These are phyloP conservation scores for Epichloe uncinata DNA, from an alignment of 2,329 filamentous ascomycete genomes.

Conservation along the genomic window DNA sequence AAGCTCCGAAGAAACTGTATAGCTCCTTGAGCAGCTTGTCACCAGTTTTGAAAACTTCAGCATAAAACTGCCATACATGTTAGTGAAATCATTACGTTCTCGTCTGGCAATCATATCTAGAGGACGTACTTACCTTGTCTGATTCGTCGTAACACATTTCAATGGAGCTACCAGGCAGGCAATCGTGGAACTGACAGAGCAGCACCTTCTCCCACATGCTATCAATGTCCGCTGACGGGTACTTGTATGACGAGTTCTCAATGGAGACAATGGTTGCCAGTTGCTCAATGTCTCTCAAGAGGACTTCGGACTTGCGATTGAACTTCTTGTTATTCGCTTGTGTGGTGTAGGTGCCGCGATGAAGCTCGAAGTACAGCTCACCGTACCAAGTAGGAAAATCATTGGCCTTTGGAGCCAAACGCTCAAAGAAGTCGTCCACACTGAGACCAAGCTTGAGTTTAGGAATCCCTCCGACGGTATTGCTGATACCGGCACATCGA, in stretches of 20 bases:
- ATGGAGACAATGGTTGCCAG: conserved; percentile 77
- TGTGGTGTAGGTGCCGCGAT: conserved; percentile 93
- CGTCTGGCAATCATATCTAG: neutral
- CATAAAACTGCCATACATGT: conserved; percentile 51
- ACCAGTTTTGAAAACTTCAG: conserved; percentile 65
- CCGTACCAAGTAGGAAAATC: conserved; percentile 93
- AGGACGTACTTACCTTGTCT: conserved; percentile 44
- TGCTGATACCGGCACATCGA: conserved; percentile 80
- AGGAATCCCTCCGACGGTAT: conserved; percentile 66
- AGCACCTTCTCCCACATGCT: conserved; percentile 89
- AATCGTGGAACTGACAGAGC: conserved; percentile 96
- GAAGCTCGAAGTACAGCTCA: conserved; percentile 94
- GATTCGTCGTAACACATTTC: conserved; percentile 98
- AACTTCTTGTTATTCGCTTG: conserved; percentile 95
- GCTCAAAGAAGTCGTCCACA: conserved; percentile 89
- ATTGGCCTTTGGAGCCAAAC: conserved; percentile 63
- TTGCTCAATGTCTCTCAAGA: conserved; percentile 79
- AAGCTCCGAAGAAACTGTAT: conserved; percentile 52
- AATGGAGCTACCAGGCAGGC: conserved; percentile 85
- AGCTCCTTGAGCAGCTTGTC: conserved; percentile 58
- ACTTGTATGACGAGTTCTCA: conserved; percentile 60
- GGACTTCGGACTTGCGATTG: conserved; percentile 73
- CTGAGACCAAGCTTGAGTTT: conserved; percentile 79
- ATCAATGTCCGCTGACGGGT: conserved; percentile 89
- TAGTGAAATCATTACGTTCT: conserved; percentile 8